Base-by-base conservation (phyloP, 495 filamentous ascomycete genomes). In the Tetracladium setigerum region DNA sequence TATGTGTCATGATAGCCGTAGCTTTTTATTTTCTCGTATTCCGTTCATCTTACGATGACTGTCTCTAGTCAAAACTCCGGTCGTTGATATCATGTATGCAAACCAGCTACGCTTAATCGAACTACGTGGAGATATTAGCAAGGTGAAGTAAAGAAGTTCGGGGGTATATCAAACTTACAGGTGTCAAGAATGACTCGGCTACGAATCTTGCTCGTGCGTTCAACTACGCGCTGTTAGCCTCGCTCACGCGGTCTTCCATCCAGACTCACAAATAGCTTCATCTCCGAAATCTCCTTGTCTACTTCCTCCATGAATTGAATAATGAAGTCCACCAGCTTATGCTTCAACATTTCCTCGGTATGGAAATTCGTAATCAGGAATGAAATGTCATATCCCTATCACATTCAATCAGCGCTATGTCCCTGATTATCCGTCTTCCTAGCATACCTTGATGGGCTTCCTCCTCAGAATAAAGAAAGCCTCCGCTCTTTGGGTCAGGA, bases 231-330 rank as follows among this genome's bases (percentile, higher is more conserved):
- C 10, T n/a, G 38, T 71, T 46, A 63, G 62, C 35, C 34, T 30
- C 7, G 2, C n/a, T 16, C 30, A 47, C 18, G 1, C n/a, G 34
- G 33, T 18, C 37, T 32, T 14, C 11, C 1, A 38, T 32, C 41
- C 16, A 16, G 22, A 74, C 87, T 41, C 79, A 97, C 91, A 67
- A 97, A 99, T 52, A 99, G 79, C 78, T 99, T 99, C 92, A 97
- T 96, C 67, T 97, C 94, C 1, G 91, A 97, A 43, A 97, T 97
- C 66, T 99, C 94, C 72, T 97, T 97, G 61, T 97, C 92, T 24
- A 97, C 92, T 60, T 99, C 94, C 68, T 97, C 91, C 90, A 97
- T 96, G 62, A 96, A 97, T 54, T 95, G 83, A 50, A 99, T 95
- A 50, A 97, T 92, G 59, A 98, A 98, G 60, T 98, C 92, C 9